Evolutionary conservation across 805 yeast genomes (phyloP).

Genomic region (Blastobotrys peoriensis): DNA sequence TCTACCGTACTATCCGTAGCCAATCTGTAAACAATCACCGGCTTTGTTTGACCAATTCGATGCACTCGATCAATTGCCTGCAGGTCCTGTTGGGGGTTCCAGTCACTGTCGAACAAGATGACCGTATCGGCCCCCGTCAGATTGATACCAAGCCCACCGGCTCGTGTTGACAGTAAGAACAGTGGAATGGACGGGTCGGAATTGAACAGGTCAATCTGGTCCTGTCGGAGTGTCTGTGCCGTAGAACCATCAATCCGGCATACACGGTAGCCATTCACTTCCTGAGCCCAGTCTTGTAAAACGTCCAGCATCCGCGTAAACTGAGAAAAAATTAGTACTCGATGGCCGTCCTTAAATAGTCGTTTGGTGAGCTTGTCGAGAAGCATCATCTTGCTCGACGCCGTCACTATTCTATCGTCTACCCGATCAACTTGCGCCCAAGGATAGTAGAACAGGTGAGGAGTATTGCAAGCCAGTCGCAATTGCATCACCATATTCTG

Average conservation of each 20-base stretch:
- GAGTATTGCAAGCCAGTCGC: constrained; percentile 79
- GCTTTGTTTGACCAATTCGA: constrained; percentile 82
- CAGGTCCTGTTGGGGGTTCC: constrained; percentile 96
- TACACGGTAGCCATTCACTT: constrained; percentile 37
- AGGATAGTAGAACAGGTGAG: constrained; percentile 78
- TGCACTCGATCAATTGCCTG: constrained; percentile 97
- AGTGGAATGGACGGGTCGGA: constrained; percentile 35
- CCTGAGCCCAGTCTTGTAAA: constrained; percentile 68
- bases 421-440: constrained; percentile 44
- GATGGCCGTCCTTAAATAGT: constrained; percentile 50
- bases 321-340: constrained; percentile 78
- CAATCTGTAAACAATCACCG: constrained; percentile 76
- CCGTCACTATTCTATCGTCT: constrained; percentile 39
- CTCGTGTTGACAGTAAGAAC: constrained; percentile 80
- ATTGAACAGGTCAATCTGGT: constrained; percentile 51
- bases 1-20: constrained; percentile 77
- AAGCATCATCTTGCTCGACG: constrained; percentile 69
- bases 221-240: constrained; percentile 58
- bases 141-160: constrained; percentile 93
- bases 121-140: constrained; percentile 85
- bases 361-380: constrained; percentile 55
- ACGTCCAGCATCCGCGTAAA: constrained; percentile 80
- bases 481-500: constrained; percentile 78
- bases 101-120: constrained; percentile 83
- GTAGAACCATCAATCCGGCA: constrained; percentile 76